Evolutionary conservation across 768 basidiomycete genomes (phyloP).

Genomic region (Mycena capillaripes): DNA sequence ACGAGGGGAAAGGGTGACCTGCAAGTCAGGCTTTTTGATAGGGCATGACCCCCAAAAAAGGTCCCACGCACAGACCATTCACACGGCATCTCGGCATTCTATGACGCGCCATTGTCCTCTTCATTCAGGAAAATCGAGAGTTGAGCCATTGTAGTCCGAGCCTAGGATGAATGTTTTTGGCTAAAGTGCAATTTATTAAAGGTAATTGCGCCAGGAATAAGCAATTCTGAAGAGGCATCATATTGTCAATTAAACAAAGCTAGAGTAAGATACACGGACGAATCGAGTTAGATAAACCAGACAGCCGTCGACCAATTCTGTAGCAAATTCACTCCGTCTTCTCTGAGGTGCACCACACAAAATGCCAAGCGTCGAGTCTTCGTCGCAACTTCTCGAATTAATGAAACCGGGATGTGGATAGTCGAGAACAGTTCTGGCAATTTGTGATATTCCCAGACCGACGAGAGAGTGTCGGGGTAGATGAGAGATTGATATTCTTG

Average conservation of each 20-base stretch:
- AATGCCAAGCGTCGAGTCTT: background rate
- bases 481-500: background rate
- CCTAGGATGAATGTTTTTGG: too few species aligned
- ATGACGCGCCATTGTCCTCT: too few species aligned
- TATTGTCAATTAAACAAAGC: background rate
- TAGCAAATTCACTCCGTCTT: background rate
- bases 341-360: background rate
- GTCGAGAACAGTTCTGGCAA: background rate
- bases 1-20: conserved; percentile 1
- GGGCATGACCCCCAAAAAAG: background rate
- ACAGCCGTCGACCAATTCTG: background rate
- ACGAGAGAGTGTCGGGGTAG: background rate
- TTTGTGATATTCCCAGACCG: background rate
- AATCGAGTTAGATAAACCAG: background rate
- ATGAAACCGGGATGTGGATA: background rate
- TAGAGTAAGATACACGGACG: background rate
- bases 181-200: too few species aligned
- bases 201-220: too few species aligned
- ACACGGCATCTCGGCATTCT: background rate
- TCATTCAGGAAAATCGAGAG: too few species aligned
- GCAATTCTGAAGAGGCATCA: background rate
- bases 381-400: background rate
- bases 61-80: conserved; percentile 5
- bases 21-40: conserved; percentile 17
- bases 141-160: too few species aligned